These are phyloP conservation scores for Selaginella tamariscina DNA, from an alignment of 75 land plant species.

Conservation along the genomic window DNA sequence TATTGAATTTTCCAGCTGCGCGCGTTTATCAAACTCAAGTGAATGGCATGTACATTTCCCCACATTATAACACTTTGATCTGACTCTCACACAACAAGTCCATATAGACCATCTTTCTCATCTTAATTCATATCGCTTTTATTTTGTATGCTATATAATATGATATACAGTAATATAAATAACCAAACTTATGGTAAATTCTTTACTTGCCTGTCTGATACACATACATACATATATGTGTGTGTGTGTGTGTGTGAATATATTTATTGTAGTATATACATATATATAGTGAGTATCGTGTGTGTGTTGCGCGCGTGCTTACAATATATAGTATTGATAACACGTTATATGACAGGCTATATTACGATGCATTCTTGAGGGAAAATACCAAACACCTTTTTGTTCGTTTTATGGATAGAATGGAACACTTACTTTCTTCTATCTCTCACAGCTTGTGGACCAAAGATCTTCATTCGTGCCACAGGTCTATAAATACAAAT, in stretches of 20 bases:
- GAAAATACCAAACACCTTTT: slow-evolving; percentile 30
- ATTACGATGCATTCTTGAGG: too few species aligned
- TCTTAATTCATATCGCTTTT: background rate
- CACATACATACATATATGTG: slow-evolving; percentile 17
- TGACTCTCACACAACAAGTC: too few species aligned
- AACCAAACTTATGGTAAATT: slow-evolving; percentile 40
- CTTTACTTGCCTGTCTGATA: slow-evolving; percentile 40
- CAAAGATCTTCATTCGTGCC: background rate
- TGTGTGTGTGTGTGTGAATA: too few species aligned
- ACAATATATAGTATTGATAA: too few species aligned
- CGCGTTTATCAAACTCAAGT: too few species aligned
- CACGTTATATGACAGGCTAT: too few species aligned
- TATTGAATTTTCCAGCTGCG: too few species aligned
- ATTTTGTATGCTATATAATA: too few species aligned
- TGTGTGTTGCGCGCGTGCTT: slow-evolving; percentile 11
- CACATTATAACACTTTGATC: too few species aligned
- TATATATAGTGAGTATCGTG: background rate
- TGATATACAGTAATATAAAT: slow-evolving; percentile 29
- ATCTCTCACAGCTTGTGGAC: slow-evolving; percentile 30
- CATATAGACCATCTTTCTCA: too few species aligned
- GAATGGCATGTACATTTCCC: too few species aligned
- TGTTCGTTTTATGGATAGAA: slow-evolving; percentile 31
- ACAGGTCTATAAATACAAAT: background rate
- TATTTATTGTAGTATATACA: too few species aligned
- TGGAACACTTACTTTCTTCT: slow-evolving; percentile 61